These are phyloP conservation scores for Hysterangium stoloniferum DNA, from an alignment of 768 basidiomycete species.

Conservation along the genomic window DNA sequence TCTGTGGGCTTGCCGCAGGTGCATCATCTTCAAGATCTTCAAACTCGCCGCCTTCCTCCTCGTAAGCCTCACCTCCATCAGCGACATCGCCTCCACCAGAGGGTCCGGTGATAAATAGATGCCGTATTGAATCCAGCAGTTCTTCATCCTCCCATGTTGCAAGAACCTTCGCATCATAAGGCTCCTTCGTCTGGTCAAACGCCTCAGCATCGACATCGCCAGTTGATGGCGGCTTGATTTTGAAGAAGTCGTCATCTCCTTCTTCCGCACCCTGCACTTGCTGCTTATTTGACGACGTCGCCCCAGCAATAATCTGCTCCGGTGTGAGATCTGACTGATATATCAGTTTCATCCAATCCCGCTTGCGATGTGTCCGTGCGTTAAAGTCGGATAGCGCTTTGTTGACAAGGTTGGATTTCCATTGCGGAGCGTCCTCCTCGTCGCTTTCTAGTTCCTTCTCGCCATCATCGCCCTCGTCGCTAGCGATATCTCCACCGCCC, in stretches of 20 bases:
- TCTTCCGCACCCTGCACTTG: slow-evolving; percentile 25
- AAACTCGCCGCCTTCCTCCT: slow-evolving; percentile 32
- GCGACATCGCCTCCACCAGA: slow-evolving; percentile 27
- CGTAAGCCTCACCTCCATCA: slow-evolving; percentile 27
- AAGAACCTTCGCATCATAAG: slow-evolving; percentile 39
- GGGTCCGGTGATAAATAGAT: slow-evolving; percentile 76
- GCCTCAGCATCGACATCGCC: slow-evolving; percentile 37
- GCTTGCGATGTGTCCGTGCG: slow-evolving; percentile 34
- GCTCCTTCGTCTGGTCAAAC: slow-evolving; percentile 65
- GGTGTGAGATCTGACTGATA: slow-evolving; percentile 67
- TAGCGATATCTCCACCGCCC: slow-evolving; percentile 39
- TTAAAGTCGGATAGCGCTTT: slow-evolving; percentile 41
- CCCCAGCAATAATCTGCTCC: slow-evolving; percentile 50
- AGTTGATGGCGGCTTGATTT: slow-evolving; percentile 33
- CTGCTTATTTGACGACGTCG: slow-evolving; percentile 15
- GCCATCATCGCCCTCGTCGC: slow-evolving; percentile 39
- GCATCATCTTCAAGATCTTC: slow-evolving; percentile 33
- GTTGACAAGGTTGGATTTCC: slow-evolving; percentile 62
- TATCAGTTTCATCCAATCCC: slow-evolving; percentile 81
- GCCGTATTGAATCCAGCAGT: slow-evolving; percentile 76
- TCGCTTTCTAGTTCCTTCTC: slow-evolving; percentile 32
- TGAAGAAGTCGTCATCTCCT: slow-evolving; percentile 73
- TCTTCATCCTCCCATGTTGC: slow-evolving; percentile 80
- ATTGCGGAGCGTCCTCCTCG: slow-evolving; percentile 49
- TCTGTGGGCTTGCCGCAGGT: slow-evolving; percentile 10